Evolutionary conservation across 495 filamentous ascomycete genomes (phyloP), one percentile per base, ranked within the genome.

Genomic region (Astrothelium macrocarpum): DNA sequence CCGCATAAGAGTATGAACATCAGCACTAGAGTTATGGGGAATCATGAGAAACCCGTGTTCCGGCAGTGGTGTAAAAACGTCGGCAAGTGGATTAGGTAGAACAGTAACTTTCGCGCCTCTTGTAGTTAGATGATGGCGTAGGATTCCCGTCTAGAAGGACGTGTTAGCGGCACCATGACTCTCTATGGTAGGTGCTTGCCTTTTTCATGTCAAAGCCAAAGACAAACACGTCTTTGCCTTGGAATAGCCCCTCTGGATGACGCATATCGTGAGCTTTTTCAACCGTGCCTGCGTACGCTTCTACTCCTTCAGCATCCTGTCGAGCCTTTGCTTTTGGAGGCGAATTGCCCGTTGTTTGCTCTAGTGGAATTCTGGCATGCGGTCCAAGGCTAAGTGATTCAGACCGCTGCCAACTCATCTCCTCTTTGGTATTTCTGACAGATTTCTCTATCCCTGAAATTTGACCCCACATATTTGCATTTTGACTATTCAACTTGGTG

Each of bases 391-490:
- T 66, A 29, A 56, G 25, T 9, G 12, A 20, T 46, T 76, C 76
- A 32, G 29, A 7, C 62, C 18, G n/a, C 53, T 53, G 46, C 32
- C 28, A 29, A 7, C 23, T 0, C 12, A n/a, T 31, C 66, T 74
- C 10, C 67, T 72, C 62, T 70, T 72, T 32, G 70, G 70, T 74
- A 25, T 76, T 75, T 60, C 26, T 60, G 26, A 59, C 72, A 53
- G 79, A 75, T 1, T 76, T 49, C 16, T 63, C 80, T 2, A 72
- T 76, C 61, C 82, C 86, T 12, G 95, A 82, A 65, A 98, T 95
- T 66, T 94, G 90, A 14, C 85, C 85, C 94, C 92, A 97, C 1
- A 97, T 81, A 39, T 84, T 83, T 67, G 90, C 84, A 69, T 86
- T 91, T 67, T 96, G 90, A 62, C 81, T 87, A 58, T 80, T 84